Conservation (phyloP, 495 filamentous ascomycete species). For the Penicillium antarcticum region DNA sequence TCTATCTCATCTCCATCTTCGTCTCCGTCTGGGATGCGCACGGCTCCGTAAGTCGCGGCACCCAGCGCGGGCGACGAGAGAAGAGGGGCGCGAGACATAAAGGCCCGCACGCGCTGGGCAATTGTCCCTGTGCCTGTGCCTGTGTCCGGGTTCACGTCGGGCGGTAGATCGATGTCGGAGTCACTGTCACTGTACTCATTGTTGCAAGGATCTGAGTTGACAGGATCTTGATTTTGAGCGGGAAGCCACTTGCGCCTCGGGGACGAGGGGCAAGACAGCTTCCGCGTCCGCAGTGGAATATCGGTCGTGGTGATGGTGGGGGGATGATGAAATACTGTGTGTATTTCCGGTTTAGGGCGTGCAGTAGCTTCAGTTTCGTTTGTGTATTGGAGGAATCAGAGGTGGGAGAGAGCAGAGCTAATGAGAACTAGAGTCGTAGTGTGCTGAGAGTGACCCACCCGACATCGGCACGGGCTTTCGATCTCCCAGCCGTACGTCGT, state of each 20-base stretch:
- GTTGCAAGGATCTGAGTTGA: not conserved
- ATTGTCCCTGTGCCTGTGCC: slow-evolving; percentile 6
- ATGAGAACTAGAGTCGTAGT: not conserved
- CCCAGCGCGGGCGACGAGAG: slow-evolving; percentile 56
- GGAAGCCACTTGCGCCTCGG: slow-evolving; percentile 23
- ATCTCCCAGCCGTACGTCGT: not conserved
- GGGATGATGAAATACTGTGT: slow-evolving; percentile 6
- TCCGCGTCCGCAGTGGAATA: slow-evolving; percentile 27
- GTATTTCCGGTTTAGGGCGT: slow-evolving; percentile 13
- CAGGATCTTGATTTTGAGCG: slow-evolving; percentile 11
- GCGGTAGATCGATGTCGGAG: slow-evolving; percentile 3
- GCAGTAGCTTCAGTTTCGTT: slow-evolving; percentile 7
- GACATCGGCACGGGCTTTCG: not conserved
- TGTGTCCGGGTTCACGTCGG: slow-evolving; percentile 8
- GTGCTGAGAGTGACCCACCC: not conserved
- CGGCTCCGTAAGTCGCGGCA: slow-evolving; percentile 56
- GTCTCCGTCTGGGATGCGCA: slow-evolving; percentile 28
- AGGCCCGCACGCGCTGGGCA: slow-evolving; percentile 14
- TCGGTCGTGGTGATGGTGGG: slow-evolving; percentile 13
- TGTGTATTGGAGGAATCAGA: slow-evolving; percentile 1
- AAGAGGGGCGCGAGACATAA: slow-evolving; percentile 55
- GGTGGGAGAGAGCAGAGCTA: not conserved
- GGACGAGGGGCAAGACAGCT: slow-evolving; percentile 23
- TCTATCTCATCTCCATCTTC: not conserved
- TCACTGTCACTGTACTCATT: slow-evolving; percentile 15